These are phyloP conservation scores for Penicillium nucicola DNA, from an alignment of 495 filamentous ascomycete species.

Conservation along the genomic window DNA sequence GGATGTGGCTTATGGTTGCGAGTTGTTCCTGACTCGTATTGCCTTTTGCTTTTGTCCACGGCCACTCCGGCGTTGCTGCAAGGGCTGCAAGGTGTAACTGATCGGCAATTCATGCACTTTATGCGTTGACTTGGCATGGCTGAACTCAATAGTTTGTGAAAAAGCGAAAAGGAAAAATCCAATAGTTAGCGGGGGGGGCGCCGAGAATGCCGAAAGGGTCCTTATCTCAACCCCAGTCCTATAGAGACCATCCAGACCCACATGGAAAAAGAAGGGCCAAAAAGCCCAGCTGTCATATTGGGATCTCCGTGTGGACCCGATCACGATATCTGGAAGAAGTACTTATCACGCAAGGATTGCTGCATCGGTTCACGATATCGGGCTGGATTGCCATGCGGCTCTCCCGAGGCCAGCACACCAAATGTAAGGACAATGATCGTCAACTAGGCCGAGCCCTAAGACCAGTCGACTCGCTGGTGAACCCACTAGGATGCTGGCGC, in stretches of 20 bases:
- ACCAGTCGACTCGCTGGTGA: too few species aligned
- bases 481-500: not conserved
- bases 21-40: conserved; percentile 1
- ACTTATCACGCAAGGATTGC: not conserved
- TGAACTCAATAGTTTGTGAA: too few species aligned
- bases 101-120: conserved; percentile 3
- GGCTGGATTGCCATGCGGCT: not conserved
- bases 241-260: not conserved
- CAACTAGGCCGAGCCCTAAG: not conserved
- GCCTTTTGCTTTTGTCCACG: not conserved
- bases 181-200: not conserved
- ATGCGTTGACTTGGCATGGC: not conserved
- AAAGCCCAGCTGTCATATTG: conserved; percentile 7
- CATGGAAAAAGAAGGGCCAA: conserved; percentile 2
- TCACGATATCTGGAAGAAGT: not conserved
- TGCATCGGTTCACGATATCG: not conserved
- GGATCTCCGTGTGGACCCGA: not conserved
- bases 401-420: not conserved
- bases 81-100: not conserved
- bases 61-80: conserved; percentile 1
- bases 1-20: not conserved
- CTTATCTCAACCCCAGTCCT: conserved; percentile 8
- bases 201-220: not conserved
- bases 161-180: too few species aligned
- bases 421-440: not conserved